Percentiles rank a stretch among this genome's conserved stretches.
Evolutionary conservation across 1,284 basidiomycete genomes (phyloP).

Genomic region (Apiotrichum gamsii): DNA sequence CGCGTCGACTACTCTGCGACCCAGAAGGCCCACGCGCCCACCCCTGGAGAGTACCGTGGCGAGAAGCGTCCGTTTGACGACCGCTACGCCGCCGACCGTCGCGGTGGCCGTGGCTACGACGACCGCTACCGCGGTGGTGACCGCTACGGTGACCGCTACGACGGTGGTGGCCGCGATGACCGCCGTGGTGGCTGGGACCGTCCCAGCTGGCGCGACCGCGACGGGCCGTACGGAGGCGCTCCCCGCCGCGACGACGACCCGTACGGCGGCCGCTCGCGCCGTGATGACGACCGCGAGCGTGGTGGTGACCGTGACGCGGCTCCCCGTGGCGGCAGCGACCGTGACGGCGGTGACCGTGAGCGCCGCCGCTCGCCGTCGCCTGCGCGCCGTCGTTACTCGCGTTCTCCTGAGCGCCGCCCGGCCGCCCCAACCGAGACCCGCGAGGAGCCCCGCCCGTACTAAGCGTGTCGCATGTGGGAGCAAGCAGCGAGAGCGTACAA

Average conservation of each 20-base stretch:
- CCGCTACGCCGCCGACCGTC: constrained; percentile 36
- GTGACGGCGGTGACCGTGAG: no score
- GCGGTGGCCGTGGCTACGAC: constrained; percentile 11
- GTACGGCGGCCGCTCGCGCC: constrained; percentile 30
- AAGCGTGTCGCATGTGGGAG: no score
- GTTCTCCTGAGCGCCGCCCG: constrained; percentile 35
- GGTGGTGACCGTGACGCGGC: not conserved
- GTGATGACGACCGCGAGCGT: constrained; percentile 26
- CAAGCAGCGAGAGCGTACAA: no score
- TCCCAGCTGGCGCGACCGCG: constrained; percentile 22
- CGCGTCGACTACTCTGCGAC: constrained; percentile 97
- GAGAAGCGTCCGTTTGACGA: constrained; percentile 60
- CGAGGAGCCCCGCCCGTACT: not conserved
- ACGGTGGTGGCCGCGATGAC: constrained; percentile 22
- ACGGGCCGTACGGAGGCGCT: constrained; percentile 14
- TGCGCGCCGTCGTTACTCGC: constrained; percentile 25
- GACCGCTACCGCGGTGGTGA: constrained; percentile 47
- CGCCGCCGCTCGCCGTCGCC: constrained; percentile 18
- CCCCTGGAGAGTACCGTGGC: constrained; percentile 97
- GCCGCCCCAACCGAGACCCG: constrained; percentile 8
- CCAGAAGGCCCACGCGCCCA: constrained; percentile 84
- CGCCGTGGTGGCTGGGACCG: constrained; percentile 20
- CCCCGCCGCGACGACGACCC: constrained; percentile 31
- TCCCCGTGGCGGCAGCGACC: constrained; percentile 1
- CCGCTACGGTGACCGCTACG: constrained; percentile 23